Evolutionary conservation across 345 rosid species (phyloP), one percentile per base, ranked within the genome.

Genomic region (Murraya paniculata): DNA sequence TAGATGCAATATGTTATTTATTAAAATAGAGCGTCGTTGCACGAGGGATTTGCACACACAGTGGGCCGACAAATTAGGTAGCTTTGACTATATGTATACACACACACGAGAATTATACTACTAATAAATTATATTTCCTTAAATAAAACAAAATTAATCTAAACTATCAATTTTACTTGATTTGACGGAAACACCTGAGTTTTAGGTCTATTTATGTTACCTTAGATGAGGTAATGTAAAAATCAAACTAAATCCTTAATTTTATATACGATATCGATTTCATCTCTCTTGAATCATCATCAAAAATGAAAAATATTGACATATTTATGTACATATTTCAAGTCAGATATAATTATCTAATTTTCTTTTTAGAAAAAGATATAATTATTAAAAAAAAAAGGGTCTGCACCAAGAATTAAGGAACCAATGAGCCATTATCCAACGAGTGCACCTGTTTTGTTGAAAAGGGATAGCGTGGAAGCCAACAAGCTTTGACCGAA

Each of bases 401-500:
- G 13, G 3, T 0, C 13, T 39, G 9, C 45, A 9, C 48, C 18
- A 3, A 4, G 50, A 18, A 16, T 18, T 53, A 53, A 18, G 22
- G 4, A 53, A 53, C 76, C 64, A 21, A 31, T 31, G 64, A 71
- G 41, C 36, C 41, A 45, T 45, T 45, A 13, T 45, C 50, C 50
- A 45, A 45, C 50, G 50, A 50, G 59, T 35, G 64, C 24, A 27
- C 68, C 53, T 36, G 30, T 72, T 30, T 36, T 59, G 24, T 27
- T 36, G 55, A 66, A 60, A 36, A 60, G 39, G 41, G 25, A 27
- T 10, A 73, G 67, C 4, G 1, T 5, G 64, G 22, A 72, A 55
- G 64, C 64, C 53, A 9, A 73, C 33, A 18, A 8, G 22, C 55
- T 38, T 74, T 74, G 69, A 74, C 77, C 45, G 16, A 31, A 61